Percentiles rank a stretch among this genome's conserved stretches.
These are phyloP conservation scores for Marchantia polymorpha DNA, from an alignment of 225 moss, liverwort and hornwort species.

Conservation along the genomic window DNA sequence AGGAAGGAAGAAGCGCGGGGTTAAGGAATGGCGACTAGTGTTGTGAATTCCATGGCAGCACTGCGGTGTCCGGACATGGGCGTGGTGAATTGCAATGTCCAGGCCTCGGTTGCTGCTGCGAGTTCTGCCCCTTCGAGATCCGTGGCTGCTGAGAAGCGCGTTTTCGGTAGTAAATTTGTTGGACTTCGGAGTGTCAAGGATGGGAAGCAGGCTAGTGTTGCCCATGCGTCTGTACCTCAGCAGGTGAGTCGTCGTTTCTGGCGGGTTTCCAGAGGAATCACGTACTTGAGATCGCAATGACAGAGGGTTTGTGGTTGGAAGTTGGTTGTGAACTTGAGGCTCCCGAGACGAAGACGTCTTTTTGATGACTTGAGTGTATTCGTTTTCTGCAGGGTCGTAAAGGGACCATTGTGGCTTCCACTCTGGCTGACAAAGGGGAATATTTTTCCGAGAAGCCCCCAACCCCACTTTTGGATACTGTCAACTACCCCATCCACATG, in stretches of 20 bases:
- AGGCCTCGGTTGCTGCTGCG: not conserved
- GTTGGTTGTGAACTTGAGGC: not conserved
- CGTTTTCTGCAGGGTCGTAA: not conserved
- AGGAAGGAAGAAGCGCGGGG: not conserved
- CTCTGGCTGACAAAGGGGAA: slow-evolving; percentile 24
- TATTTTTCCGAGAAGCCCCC: slow-evolving; percentile 41
- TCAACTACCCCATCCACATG: slow-evolving; percentile 44
- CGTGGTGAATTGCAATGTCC: not conserved
- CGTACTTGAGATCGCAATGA: not conserved
- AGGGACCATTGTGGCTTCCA: not conserved
- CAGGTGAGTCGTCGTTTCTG: not conserved
- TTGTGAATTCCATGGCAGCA: slow-evolving; percentile 8
- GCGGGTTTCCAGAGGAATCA: not conserved
- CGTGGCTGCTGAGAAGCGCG: slow-evolving; percentile 1
- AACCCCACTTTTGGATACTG: slow-evolving; percentile 41
- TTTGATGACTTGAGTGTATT: not conserved
- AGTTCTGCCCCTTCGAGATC: not conserved
- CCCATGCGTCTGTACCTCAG: too few relatives aligned
- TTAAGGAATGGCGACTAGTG: not conserved
- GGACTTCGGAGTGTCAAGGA: slow-evolving; percentile 17
- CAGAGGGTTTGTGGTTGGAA: too few relatives aligned
- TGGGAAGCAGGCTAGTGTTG: not conserved
- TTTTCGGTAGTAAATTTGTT: slow-evolving; percentile 1
- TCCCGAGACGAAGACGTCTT: not conserved
- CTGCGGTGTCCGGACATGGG: not conserved